Conservation (phyloP, 768 basidiomycete species). For the Artomyces pyxidatus region DNA sequence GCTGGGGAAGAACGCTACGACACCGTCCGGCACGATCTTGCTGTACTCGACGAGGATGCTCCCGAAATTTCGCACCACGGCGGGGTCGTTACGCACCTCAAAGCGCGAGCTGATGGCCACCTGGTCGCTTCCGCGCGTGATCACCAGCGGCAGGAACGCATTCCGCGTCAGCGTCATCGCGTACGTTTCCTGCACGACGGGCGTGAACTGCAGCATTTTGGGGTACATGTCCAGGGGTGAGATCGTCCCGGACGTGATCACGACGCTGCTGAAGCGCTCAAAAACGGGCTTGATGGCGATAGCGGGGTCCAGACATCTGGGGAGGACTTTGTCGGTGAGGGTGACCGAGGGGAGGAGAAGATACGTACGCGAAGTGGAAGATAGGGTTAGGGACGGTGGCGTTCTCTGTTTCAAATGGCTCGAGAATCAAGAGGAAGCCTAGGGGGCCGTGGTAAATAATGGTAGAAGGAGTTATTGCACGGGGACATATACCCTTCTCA, state of each 20-base stretch:
- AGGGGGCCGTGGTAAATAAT: constrained; percentile 1
- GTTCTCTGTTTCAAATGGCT: constrained; percentile 97
- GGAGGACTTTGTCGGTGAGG: not conserved
- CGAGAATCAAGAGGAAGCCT: constrained; percentile 95
- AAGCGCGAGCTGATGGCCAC: constrained; percentile 98
- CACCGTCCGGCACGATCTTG: constrained; percentile 96
- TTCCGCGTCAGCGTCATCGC: constrained; percentile 96
- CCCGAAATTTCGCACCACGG: constrained; percentile 97
- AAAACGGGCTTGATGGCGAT: constrained; percentile 97
- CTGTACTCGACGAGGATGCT: constrained; percentile 97
- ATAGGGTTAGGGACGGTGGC: constrained; percentile 98
- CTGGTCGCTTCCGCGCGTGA: constrained; percentile 96
- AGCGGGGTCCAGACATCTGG: constrained; percentile 92
- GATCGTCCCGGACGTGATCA: constrained; percentile 98
- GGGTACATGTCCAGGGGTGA: constrained; percentile 99
- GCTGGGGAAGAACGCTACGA: constrained; percentile 98
- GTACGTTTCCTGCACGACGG: constrained; percentile 94
- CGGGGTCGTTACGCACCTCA: constrained; percentile 98
- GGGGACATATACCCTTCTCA: constrained; percentile 65
- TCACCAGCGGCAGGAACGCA: constrained; percentile 93
- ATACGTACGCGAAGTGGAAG: constrained; percentile 85
- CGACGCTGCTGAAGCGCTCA: constrained; percentile 95
- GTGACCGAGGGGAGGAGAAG: constrained; percentile 9
- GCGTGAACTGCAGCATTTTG: constrained; percentile 97
- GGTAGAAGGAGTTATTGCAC: not conserved